phyloP scores from a whole-genome alignment of 1,139 yeast species.

The Pichia kudriavzevii region DNA sequence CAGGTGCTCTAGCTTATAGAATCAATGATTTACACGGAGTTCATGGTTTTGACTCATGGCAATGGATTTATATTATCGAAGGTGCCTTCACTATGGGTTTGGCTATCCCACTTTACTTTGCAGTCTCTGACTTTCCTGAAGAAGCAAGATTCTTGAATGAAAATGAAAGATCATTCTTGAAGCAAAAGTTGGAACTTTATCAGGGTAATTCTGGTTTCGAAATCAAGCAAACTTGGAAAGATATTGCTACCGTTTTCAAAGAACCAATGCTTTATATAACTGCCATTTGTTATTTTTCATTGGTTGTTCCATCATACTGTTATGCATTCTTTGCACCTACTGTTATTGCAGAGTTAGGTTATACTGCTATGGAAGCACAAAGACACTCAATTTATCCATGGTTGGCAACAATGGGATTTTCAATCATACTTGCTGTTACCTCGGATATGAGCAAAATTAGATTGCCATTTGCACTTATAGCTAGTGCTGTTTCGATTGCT shows the following conservation, averaged over 20 bases:
- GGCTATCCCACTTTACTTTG: constrained; percentile 53
- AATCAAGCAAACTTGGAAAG: constrained; percentile 36
- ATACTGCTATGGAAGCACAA: constrained; percentile 57
- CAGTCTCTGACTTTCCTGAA: constrained; percentile 70
- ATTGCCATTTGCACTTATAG: constrained; percentile 39
- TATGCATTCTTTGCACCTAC: constrained; percentile 68
- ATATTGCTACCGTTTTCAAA: constrained; percentile 38
- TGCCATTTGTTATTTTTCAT: constrained; percentile 55
- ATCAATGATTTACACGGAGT: constrained; percentile 44
- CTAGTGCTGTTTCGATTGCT: constrained; percentile 38
- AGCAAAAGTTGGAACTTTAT: constrained; percentile 46
- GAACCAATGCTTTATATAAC: constrained; percentile 50
- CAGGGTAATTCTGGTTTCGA: constrained; percentile 55
- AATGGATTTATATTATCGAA: constrained; percentile 69
- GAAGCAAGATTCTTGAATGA: constrained; percentile 44
- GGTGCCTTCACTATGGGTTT: constrained; percentile 63
- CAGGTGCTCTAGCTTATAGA: constrained; percentile 68
- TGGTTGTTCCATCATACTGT: constrained; percentile 61
- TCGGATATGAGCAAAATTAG: constrained; percentile 46
- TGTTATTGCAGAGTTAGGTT: constrained; percentile 51
- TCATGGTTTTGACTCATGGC: constrained; percentile 53
- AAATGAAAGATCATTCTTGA: constrained; percentile 42
- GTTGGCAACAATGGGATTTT: constrained; percentile 54
- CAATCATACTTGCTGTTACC: constrained; percentile 38
- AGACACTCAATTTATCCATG: constrained; percentile 72